These are phyloP conservation scores for Hypericum perforatum DNA, from an alignment of 345 rosid genomes.

Conservation along the genomic window DNA sequence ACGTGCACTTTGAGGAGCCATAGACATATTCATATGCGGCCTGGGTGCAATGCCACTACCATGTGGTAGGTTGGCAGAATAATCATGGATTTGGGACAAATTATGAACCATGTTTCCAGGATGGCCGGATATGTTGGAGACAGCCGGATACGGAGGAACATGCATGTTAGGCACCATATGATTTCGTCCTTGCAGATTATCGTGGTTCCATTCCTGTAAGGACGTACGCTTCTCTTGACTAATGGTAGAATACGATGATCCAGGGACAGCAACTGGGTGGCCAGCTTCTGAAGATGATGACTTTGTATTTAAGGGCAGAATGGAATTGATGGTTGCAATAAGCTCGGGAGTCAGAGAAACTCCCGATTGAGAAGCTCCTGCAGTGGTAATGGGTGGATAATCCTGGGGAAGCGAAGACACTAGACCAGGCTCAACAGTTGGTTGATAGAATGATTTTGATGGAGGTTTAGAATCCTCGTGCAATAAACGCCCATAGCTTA, in stretches of 20 bases:
- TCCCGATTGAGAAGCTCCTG: slow-evolving; percentile 43
- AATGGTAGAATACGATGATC: slow-evolving; percentile 33
- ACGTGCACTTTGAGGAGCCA: slow-evolving; percentile 47
- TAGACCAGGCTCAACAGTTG: slow-evolving; percentile 25
- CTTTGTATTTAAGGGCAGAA: slow-evolving; percentile 52
- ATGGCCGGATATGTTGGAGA: slow-evolving; percentile 28
- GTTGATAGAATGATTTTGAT: slow-evolving; percentile 26
- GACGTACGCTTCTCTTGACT: slow-evolving; percentile 27
- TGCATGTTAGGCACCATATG: slow-evolving; percentile 40
- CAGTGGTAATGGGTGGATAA: slow-evolving; percentile 21
- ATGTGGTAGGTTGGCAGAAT: slow-evolving; percentile 38
- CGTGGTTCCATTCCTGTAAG: slow-evolving; percentile 43
- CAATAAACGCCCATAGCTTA: slow-evolving; percentile 34
- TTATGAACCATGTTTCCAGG: slow-evolving; percentile 34
- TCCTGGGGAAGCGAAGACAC: slow-evolving; percentile 30
- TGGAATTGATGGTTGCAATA: slow-evolving; percentile 58
- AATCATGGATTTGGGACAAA: slow-evolving; percentile 36
- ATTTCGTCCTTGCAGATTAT: slow-evolving; percentile 36
- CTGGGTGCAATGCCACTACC: slow-evolving; percentile 32
- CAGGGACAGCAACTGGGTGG: slow-evolving; percentile 32
- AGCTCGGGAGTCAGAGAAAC: slow-evolving; percentile 72
- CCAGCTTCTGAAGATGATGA: slow-evolving; percentile 32
- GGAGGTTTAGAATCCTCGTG: slow-evolving; percentile 40
- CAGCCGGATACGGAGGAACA: slow-evolving; percentile 31
- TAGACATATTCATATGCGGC: slow-evolving; percentile 24